Evolutionary conservation across 2,329 filamentous ascomycete genomes (phyloP), one percentile per base, ranked within the genome.

Genomic region (Aspergillus sp.): DNA sequence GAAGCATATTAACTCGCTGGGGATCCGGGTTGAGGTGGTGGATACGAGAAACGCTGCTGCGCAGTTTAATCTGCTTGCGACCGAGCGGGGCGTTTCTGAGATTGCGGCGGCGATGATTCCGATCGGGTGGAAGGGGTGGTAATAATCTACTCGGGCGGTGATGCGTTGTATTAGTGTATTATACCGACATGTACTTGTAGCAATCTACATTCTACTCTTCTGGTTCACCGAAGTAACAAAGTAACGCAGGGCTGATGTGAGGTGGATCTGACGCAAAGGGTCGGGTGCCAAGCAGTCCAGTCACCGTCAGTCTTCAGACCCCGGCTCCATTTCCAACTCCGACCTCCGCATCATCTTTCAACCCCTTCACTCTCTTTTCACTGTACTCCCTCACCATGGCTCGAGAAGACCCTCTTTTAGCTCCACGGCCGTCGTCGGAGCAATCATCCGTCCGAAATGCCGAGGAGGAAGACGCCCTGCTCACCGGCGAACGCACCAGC

Each of bases 41-140:
- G 95, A 98, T 76, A 98, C 95, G 33, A 82, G 91, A 62, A 98
- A 98, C 75, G 95, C 95, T 8, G 91, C 93, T 1, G 89, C 93
- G 35, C 92, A 97, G 73, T 99, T 95, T 75, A 99, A 99, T 71
- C 73, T 99, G 68, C 78, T 99, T 55, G 93, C 92, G n/a, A 98
- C 92, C 17, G 95, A 99, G 78, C 82, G 95, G 52, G 93, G 95
- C 1, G 86, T 95, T 6, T 82, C 86, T 19, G 89, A 93, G 68
- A 87, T 98, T 61, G 93, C 92, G 27, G 93, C 91, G 2, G 93
- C 92, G 9, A 73, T 99, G 75, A 85, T 98, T 73, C 93, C 93
- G 0, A 82, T 95, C 53, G 92, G 91, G 2, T 96, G 91, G 90
- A 85, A 81, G 66, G 88, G 71, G 43, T 53, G 62, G 52, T 65